These are phyloP conservation scores for Yamadazyma sp. DNA, from an alignment of 805 yeast genomes.

Conservation along the genomic window DNA sequence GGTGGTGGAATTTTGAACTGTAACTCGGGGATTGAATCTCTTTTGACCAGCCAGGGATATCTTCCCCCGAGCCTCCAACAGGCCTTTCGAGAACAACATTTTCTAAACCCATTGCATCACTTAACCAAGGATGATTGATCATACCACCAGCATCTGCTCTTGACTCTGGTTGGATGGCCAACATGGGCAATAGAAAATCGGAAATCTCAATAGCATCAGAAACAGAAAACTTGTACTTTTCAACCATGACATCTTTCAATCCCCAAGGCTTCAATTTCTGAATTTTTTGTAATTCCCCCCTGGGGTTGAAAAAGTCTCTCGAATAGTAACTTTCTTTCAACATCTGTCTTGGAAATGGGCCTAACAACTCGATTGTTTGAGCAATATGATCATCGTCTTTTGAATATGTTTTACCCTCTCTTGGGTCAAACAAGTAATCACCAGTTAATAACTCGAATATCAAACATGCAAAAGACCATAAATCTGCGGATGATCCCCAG, in stretches of 20 bases:
- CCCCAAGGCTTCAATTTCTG: constrained; percentile 88
- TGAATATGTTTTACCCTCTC: constrained; percentile 67
- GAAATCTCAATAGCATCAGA: constrained; percentile 71
- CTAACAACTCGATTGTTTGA: constrained; percentile 83
- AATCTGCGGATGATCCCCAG: constrained; percentile 95
- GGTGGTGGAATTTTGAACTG: constrained; percentile 8
- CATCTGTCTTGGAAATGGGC: constrained; percentile 61
- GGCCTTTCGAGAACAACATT: constrained; percentile 69
- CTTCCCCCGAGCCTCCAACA: constrained; percentile 78
- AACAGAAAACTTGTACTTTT: constrained; percentile 75
- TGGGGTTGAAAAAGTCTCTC: constrained; percentile 59
- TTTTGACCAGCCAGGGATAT: constrained; percentile 86
- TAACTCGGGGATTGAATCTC: constrained; percentile 43
- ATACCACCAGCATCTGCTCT: constrained; percentile 97
- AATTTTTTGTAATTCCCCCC: constrained; percentile 75
- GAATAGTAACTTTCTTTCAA: constrained; percentile 62
- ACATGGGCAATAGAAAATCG: constrained; percentile 82
- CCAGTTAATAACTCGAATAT: constrained; percentile 91
- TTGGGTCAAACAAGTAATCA: constrained; percentile 91
- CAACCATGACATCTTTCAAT: constrained; percentile 72
- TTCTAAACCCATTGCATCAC: constrained; percentile 76
- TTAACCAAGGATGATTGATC: constrained; percentile 82
- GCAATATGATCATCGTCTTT: constrained; percentile 97
- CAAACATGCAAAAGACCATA: constrained; percentile 95
- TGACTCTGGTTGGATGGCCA: constrained; percentile 68